Conservation (phyloP, 2,329 filamentous ascomycete species). For the Cladosporium sp. region DNA sequence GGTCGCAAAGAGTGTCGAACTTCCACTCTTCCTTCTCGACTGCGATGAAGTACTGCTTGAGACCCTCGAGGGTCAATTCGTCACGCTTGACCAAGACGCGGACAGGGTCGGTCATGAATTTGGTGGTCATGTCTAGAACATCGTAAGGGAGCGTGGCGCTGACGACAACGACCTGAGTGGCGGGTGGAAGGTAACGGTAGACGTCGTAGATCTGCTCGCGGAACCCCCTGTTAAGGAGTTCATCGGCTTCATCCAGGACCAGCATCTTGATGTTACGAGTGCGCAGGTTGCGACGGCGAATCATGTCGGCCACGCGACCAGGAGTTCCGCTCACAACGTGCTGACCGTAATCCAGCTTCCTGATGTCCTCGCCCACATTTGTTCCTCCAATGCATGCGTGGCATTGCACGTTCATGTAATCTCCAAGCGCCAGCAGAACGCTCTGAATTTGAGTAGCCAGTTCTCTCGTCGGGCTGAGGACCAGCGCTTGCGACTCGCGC, state of each 20-base stretch:
- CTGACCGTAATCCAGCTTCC: slow-evolving; percentile 90
- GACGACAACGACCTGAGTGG: slow-evolving; percentile 95
- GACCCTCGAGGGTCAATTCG: slow-evolving; percentile 98
- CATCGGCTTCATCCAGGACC: slow-evolving; percentile 97
- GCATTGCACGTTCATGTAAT: slow-evolving; percentile 99
- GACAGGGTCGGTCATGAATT: slow-evolving; percentile 99
- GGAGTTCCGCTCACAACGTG: slow-evolving; percentile 98
- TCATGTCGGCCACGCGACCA: slow-evolving; percentile 99
- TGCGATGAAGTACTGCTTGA: slow-evolving; percentile 99
- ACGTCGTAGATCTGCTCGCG: slow-evolving; percentile 99
- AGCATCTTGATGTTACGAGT: slow-evolving; percentile 99
- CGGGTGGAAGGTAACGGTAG: slow-evolving; percentile 97
- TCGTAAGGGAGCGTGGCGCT: slow-evolving; percentile 99
- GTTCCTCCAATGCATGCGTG: slow-evolving; percentile 99
- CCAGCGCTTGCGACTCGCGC: slow-evolving; percentile 97
- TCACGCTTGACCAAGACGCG: slow-evolving; percentile 99
- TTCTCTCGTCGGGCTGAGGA: slow-evolving; percentile 96
- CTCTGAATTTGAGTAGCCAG: slow-evolving; percentile 99
- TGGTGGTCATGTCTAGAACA: slow-evolving; percentile 98
- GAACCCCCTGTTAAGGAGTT: slow-evolving; percentile 94
- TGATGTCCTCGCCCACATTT: slow-evolving; percentile 97
- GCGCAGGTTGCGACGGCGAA: slow-evolving; percentile 94
- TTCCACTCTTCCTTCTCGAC: slow-evolving; percentile 99
- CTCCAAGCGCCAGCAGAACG: slow-evolving; percentile 96
- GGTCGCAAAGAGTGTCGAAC: slow-evolving; percentile 95